phyloP scores from a whole-genome alignment of 1,284 basidiomycete species.

The Leccinum pachyderme region DNA sequence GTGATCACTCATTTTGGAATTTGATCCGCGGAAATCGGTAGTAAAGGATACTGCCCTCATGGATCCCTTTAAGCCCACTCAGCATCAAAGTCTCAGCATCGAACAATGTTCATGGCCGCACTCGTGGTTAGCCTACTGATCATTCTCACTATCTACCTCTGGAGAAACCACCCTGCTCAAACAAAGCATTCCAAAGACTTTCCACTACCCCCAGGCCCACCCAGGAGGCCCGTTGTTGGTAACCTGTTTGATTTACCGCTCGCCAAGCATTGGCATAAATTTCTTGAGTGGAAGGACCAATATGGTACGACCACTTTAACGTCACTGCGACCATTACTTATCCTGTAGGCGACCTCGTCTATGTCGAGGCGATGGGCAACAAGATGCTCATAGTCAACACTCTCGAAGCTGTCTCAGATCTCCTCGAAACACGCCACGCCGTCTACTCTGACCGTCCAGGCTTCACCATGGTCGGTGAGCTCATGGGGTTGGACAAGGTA shows the following conservation, averaged over 20 bases:
- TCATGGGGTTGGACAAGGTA: constrained; percentile 36
- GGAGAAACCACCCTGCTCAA: constrained; percentile 1
- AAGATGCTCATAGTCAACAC: constrained; percentile 35
- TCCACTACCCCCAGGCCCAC: constrained; percentile 11
- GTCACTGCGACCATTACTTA: not conserved
- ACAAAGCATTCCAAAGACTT: constrained; percentile 10
- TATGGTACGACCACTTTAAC: constrained; percentile 6
- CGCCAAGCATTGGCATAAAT: constrained; percentile 8
- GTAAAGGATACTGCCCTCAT: not conserved
- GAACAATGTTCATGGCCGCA: constrained; percentile 1
- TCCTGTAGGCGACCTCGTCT: constrained; percentile 27
- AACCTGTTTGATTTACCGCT: constrained; percentile 13
- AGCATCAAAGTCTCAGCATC: not conserved
- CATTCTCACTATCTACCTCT: constrained; percentile 5
- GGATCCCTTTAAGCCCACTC: not conserved
- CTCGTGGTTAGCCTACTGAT: not conserved
- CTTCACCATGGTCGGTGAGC: constrained; percentile 36
- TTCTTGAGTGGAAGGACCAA: constrained; percentile 12
- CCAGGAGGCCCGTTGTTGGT: constrained; percentile 5
- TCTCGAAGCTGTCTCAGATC: constrained; percentile 30
- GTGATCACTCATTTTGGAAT: too few species aligned
- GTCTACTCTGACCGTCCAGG: constrained; percentile 37
- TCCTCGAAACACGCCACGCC: constrained; percentile 33
- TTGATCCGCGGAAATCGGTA: too few species aligned
- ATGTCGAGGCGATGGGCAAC: constrained; percentile 29